Evolutionary conservation across 2,329 filamentous ascomycete genomes (phyloP).

Genomic region (Paraconiothyrium brasiliense): DNA sequence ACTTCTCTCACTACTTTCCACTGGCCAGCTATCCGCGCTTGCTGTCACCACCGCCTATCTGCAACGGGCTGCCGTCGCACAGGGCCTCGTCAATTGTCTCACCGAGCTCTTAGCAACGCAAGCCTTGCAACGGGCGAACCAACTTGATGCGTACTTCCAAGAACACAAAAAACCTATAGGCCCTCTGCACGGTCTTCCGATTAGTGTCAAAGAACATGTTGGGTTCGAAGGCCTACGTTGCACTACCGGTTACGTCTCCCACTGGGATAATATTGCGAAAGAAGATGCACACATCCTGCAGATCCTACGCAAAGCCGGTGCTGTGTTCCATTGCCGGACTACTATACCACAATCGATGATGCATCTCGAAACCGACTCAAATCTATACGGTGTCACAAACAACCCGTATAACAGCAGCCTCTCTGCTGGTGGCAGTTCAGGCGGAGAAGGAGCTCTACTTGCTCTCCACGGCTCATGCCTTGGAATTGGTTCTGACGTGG

Average conservation of each 20-base stretch:
- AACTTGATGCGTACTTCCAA: slow-evolving; percentile 53
- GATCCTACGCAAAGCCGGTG: slow-evolving; percentile 60
- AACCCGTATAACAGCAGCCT: slow-evolving; percentile 64
- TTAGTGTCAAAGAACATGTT: slow-evolving; percentile 62
- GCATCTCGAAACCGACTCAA: slow-evolving; percentile 63
- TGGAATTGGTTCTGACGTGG: slow-evolving; percentile 55
- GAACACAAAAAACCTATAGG: slow-evolving; percentile 52
- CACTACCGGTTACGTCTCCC: slow-evolving; percentile 61
- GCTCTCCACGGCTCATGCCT: slow-evolving; percentile 62
- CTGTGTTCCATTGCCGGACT: slow-evolving; percentile 63
- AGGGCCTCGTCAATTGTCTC: slow-evolving; percentile 36
- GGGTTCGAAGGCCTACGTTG: slow-evolving; percentile 59
- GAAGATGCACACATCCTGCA: slow-evolving; percentile 61
- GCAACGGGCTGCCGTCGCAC: slow-evolving; percentile 36
- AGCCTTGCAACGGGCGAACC: slow-evolving; percentile 51
- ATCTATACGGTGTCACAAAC: slow-evolving; percentile 62
- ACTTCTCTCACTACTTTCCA: slow-evolving; percentile 27
- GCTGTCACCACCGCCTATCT: slow-evolving; percentile 39
- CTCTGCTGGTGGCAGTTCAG: slow-evolving; percentile 63
- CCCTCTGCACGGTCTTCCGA: slow-evolving; percentile 62
- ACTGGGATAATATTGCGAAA: slow-evolving; percentile 56
- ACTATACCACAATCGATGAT: slow-evolving; percentile 64
- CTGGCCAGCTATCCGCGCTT: slow-evolving; percentile 33
- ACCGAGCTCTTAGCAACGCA: slow-evolving; percentile 42
- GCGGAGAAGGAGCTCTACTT: slow-evolving; percentile 66